Conservation (phyloP, 768 basidiomycete species). For the Amylocystis lapponica region DNA sequence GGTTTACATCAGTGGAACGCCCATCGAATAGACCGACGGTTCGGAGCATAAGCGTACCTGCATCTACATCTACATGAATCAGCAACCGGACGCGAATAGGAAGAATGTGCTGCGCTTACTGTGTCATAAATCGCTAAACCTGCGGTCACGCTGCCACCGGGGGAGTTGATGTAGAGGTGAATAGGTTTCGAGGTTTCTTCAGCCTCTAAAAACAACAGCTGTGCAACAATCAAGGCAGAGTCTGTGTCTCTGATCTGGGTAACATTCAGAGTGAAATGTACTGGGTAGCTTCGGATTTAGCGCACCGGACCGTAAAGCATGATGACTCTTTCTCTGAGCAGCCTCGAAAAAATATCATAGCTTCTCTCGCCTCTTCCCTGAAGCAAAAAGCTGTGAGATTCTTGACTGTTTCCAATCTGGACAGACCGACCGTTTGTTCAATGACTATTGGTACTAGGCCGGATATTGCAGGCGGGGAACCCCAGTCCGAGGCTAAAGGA, state of each 20-base stretch:
- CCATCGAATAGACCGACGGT: background rate
- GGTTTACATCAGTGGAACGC: background rate
- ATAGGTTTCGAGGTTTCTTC: slow-evolving; percentile 94
- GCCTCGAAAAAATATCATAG: slow-evolving; percentile 94
- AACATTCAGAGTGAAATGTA: background rate
- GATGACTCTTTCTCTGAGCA: slow-evolving; percentile 89
- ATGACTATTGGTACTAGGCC: slow-evolving; percentile 86
- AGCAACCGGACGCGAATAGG: background rate
- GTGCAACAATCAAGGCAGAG: slow-evolving; percentile 84
- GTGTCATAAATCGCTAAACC: slow-evolving; percentile 98
- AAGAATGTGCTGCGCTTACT: slow-evolving; percentile 38
- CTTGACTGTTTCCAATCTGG: slow-evolving; percentile 4
- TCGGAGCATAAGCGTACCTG: slow-evolving; percentile 42
- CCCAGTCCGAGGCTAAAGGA: slow-evolving; percentile 37
- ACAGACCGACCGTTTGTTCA: slow-evolving; percentile 68
- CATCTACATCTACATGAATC: slow-evolving; percentile 44
- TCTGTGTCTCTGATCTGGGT: slow-evolving; percentile 88
- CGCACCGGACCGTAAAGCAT: slow-evolving; percentile 93
- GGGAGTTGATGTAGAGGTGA: slow-evolving; percentile 95
- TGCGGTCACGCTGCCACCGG: slow-evolving; percentile 93
- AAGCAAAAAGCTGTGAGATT: no score
- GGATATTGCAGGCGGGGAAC: slow-evolving; percentile 38
- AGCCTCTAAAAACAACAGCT: slow-evolving; percentile 92
- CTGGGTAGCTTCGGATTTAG: slow-evolving; percentile 22
- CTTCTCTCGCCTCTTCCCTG: slow-evolving; percentile 84